Evolutionary conservation across 23 red algal species (phyloP).

Genomic region (Gracilaria vermiculophylla): DNA sequence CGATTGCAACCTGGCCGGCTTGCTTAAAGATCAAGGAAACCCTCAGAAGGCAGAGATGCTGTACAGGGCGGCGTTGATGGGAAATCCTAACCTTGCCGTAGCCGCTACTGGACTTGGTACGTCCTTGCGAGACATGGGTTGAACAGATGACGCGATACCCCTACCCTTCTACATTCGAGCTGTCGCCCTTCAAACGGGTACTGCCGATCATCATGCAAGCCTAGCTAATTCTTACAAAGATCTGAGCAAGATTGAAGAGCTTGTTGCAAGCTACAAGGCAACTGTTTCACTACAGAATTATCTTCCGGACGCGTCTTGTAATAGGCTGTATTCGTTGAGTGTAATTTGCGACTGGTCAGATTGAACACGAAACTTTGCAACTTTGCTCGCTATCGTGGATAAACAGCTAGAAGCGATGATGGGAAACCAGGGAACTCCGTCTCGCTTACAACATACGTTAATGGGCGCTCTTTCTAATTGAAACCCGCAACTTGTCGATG

Average conservation of each 20-base stretch:
- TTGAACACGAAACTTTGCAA: slow-evolving; percentile 51
- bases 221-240: slow-evolving; percentile 73
- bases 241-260: slow-evolving; percentile 51
- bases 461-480: slow-evolving; percentile 51
- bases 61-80: slow-evolving; percentile 55
- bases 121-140: slow-evolving; percentile 63
- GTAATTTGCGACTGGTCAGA: slow-evolving; percentile 70
- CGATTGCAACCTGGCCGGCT: slow-evolving; percentile 60
- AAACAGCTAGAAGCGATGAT: slow-evolving; percentile 38
- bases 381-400: slow-evolving; percentile 43
- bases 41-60: slow-evolving; percentile 45
- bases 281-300: slow-evolving; percentile 42
- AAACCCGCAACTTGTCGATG: slow-evolving; percentile 56
- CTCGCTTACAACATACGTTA: slow-evolving; percentile 32
- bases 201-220: slow-evolving; percentile 55
- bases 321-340: slow-evolving; percentile 59
- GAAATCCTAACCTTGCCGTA: slow-evolving; percentile 40
- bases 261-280: slow-evolving; percentile 38
- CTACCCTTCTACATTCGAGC: slow-evolving; percentile 20
- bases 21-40: slow-evolving; percentile 64
- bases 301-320: slow-evolving; percentile 62
- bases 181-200: slow-evolving; percentile 49
- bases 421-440: slow-evolving; percentile 32
- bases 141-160: slow-evolving; percentile 59
- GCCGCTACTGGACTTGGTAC: slow-evolving; percentile 64